A percentile compares a stretch with the other conserved stretches of the same genome.
phyloP scores from a whole-genome alignment of 2,329 filamentous ascomycete genomes.

The Piedraia hortae region DNA sequence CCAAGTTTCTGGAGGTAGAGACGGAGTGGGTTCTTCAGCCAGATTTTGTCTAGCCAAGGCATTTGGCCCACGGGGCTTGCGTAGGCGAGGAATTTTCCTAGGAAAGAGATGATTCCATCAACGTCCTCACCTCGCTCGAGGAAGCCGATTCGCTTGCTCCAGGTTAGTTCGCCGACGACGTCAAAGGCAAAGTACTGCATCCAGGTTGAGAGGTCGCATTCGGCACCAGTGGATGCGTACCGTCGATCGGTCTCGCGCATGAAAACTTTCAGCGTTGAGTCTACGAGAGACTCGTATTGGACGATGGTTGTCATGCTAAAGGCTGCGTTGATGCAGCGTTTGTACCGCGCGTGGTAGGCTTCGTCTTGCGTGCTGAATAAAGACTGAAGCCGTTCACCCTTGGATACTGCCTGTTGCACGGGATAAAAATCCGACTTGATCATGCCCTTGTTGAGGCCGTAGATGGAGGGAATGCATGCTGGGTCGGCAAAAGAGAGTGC shows the following conservation, averaged over 20 bases:
- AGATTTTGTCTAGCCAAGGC: constrained; percentile 37
- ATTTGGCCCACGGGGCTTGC: constrained; percentile 50
- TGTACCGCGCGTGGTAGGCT: constrained; percentile 45
- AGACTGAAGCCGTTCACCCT: constrained; percentile 39
- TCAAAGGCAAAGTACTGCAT: constrained; percentile 62
- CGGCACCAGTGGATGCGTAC: constrained; percentile 15
- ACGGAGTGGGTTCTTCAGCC: constrained; percentile 49
- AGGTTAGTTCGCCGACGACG: constrained; percentile 53
- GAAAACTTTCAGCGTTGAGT: constrained; percentile 45
- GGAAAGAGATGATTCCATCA: constrained; percentile 41
- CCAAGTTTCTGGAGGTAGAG: constrained; percentile 40
- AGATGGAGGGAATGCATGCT: constrained; percentile 45
- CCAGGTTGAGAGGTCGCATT: constrained; percentile 42
- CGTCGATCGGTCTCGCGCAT: constrained; percentile 23
- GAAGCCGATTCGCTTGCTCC: constrained; percentile 48
- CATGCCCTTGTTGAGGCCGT: constrained; percentile 59
- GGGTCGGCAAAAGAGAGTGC: constrained; percentile 46
- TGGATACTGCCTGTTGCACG: constrained; percentile 44
- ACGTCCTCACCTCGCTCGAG: constrained; percentile 48
- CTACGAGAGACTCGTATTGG: constrained; percentile 56
- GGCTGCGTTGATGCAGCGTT: constrained; percentile 45
- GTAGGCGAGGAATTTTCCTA: constrained; percentile 38
- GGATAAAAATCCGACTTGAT: constrained; percentile 62
- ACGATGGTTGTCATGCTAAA: constrained; percentile 55
- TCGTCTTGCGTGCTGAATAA: constrained; percentile 56